Conservation (phyloP, 164 flowering plant species). For the Umbellularia californica region DNA sequence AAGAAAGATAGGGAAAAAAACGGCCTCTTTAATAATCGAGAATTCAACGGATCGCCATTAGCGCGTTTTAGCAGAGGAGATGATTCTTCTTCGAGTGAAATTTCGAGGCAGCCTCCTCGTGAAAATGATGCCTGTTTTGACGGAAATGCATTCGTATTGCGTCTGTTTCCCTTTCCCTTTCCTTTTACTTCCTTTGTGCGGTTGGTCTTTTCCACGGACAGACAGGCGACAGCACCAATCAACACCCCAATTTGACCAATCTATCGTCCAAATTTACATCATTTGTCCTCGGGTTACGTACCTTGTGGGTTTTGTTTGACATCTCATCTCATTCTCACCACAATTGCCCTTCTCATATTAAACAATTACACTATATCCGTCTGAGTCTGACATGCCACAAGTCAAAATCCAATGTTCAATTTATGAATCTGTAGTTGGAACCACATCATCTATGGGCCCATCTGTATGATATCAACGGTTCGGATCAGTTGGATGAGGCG, state of each 20-base stretch:
- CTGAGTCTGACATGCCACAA: too few species aligned
- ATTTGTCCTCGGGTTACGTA: neutral
- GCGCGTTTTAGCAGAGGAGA: constrained; percentile 12
- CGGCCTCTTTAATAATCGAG: neutral
- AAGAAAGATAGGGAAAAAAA: neutral
- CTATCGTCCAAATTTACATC: neutral
- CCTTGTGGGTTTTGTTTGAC: neutral
- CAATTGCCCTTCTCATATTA: too few species aligned
- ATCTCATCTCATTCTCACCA: too few species aligned
- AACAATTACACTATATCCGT: too few species aligned
- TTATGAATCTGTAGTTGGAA: too few species aligned
- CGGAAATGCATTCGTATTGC: neutral
- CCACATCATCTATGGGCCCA: too few species aligned
- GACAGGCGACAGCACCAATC: neutral
- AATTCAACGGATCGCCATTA: neutral
- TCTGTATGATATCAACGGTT: neutral
- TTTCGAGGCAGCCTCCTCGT: constrained; percentile 9
- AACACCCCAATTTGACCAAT: neutral
- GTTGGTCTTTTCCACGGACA: neutral
- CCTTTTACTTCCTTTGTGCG: neutral
- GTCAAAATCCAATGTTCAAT: too few species aligned
- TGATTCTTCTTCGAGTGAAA: constrained; percentile 12
- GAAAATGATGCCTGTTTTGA: constrained; percentile 20
- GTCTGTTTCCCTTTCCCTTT: neutral
- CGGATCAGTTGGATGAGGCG: neutral